Evolutionary conservation across 2,329 filamentous ascomycete species (phyloP).

Genomic region (Orbilia javanica): DNA sequence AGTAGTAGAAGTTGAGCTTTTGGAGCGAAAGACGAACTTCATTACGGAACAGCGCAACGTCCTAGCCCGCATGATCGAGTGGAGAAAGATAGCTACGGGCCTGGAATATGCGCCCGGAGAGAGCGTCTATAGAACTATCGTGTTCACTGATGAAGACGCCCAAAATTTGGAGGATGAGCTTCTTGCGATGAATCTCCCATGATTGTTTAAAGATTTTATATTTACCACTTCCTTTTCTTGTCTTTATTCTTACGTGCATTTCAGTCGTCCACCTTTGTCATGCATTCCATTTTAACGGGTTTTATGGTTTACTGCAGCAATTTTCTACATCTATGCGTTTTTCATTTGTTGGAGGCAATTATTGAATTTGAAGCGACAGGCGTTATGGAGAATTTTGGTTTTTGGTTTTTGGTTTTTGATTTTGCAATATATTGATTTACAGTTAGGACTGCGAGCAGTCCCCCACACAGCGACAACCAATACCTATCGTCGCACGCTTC

Average conservation of each 20-base stretch:
- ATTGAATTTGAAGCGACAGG: constrained; percentile 11
- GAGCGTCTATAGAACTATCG: constrained; percentile 34
- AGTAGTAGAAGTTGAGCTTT: constrained; percentile 40
- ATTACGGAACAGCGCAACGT: constrained; percentile 50
- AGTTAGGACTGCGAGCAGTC: constrained; percentile 3
- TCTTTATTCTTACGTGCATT: not conserved
- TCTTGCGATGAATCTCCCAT: constrained; percentile 30
- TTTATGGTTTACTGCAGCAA: constrained; percentile 5
- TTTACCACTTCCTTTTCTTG: not conserved
- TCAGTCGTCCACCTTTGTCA: not conserved
- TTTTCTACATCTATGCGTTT: not conserved
- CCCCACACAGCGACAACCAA: too few relatives aligned
- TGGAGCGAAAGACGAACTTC: constrained; percentile 36
- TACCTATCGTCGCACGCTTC: not conserved
- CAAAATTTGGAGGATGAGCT: constrained; percentile 34
- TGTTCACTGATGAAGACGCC: constrained; percentile 40
- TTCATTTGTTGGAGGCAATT: constrained; percentile 3
- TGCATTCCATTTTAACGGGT: not conserved
- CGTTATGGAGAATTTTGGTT: not conserved
- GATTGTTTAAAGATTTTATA: not conserved
- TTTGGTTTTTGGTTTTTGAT: not conserved
- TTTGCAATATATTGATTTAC: not conserved
- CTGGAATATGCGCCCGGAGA: constrained; percentile 22
- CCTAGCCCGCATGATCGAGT: constrained; percentile 50
- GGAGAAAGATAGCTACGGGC: constrained; percentile 39